Conservation (phyloP, 208 protist species). For the Trypanosoma rangeli region DNA sequence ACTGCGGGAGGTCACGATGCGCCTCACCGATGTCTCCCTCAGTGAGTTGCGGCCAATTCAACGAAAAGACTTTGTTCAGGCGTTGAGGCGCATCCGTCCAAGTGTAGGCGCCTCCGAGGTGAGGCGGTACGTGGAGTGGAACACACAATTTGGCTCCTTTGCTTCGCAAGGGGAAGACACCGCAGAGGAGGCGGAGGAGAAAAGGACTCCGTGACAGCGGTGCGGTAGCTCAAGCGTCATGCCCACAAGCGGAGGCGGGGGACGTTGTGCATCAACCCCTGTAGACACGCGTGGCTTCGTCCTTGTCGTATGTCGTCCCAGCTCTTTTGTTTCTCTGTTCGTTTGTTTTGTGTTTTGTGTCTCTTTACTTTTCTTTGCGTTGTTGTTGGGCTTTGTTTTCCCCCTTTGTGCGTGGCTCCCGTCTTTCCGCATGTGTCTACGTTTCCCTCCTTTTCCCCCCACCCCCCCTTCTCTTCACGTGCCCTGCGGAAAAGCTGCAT, state of each 20-base stretch:
- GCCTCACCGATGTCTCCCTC: conserved; percentile 51
- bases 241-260: neutral
- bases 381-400: neutral
- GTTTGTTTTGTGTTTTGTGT: too few relatives aligned
- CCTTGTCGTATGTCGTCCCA: too few relatives aligned
- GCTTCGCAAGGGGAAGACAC: conserved; percentile 8
- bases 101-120: conserved; percentile 78
- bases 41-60: conserved; percentile 64
- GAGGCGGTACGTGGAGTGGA: conserved; percentile 79
- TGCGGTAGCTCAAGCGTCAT: neutral
- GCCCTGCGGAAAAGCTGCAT: neutral
- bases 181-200: conserved; percentile 29
- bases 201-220: neutral
- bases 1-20: conserved; percentile 59
- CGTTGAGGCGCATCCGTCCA: conserved; percentile 73
- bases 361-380: too few relatives aligned
- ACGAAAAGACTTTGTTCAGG: conserved; percentile 69
- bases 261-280: neutral
- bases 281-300: too few relatives aligned
- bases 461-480: neutral
- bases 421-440: neutral
- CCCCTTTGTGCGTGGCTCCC: neutral
- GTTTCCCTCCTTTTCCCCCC: conserved; percentile 8
- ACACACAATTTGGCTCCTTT: conserved; percentile 82
- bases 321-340: too few relatives aligned